phyloP scores from a whole-genome alignment of 768 basidiomycete genomes.

The Xanthoconium stramineum region DNA sequence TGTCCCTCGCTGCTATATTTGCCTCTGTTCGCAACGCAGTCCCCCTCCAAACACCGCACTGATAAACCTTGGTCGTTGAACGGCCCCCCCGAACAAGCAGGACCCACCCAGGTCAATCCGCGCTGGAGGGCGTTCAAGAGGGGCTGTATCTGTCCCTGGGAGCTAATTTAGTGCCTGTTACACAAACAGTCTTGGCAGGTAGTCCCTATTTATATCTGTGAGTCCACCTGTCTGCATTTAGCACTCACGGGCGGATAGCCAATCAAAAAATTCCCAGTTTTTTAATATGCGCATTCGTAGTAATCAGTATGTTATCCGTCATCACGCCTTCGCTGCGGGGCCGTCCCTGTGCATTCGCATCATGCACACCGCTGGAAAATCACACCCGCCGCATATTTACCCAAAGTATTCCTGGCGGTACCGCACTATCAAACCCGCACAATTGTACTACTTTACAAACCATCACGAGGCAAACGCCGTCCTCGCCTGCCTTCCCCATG shows the following conservation, averaged over 20 bases:
- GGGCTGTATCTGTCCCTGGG: conserved; percentile 9
- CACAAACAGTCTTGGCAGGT: conserved; percentile 28
- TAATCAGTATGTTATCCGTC: conserved; percentile 3
- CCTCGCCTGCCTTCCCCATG: conserved; percentile 21
- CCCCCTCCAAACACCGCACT: neutral
- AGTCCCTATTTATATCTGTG: conserved; percentile 30
- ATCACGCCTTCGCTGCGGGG: neutral
- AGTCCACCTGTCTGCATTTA: neutral
- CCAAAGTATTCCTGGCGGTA: conserved; percentile 23
- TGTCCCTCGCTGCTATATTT: conserved; percentile 21
- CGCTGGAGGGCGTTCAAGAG: neutral
- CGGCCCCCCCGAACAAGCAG: neutral
- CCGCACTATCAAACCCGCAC: conserved; percentile 5
- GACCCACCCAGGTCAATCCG: neutral
- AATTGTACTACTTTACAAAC: conserved; percentile 32
- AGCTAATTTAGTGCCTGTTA: conserved; percentile 30
- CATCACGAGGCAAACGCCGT: conserved; percentile 27
- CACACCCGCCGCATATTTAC: neutral
- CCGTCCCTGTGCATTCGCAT: conserved; percentile 5
- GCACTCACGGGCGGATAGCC: conserved; percentile 15
- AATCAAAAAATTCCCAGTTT: conserved; percentile 19
- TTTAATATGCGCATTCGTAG: conserved; percentile 1
- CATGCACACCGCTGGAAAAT: conserved; percentile 4
- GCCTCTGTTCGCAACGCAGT: conserved; percentile 2
- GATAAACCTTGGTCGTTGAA: neutral